These are phyloP conservation scores for Pseudocercospora vitis DNA, from an alignment of 2,329 filamentous ascomycete genomes.

Conservation along the genomic window DNA sequence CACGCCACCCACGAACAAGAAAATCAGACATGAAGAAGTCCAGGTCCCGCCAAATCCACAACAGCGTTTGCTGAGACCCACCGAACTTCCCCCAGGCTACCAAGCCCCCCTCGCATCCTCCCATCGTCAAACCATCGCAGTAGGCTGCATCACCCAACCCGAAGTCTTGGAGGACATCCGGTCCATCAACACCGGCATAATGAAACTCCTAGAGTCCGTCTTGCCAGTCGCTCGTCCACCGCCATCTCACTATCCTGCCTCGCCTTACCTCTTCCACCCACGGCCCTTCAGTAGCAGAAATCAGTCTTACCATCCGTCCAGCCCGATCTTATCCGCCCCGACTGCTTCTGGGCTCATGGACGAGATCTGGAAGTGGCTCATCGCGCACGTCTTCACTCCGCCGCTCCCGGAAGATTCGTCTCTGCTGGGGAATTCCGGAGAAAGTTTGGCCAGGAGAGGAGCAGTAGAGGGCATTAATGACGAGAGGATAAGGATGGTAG, in stretches of 20 bases:
- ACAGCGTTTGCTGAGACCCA: background rate
- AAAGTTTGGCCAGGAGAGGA: too few relatives aligned
- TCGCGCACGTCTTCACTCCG: too few relatives aligned
- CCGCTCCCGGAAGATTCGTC: too few relatives aligned
- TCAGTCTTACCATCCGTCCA: too few relatives aligned
- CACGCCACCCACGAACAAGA: conserved; percentile 48
- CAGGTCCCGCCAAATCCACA: background rate
- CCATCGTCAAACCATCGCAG: background rate
- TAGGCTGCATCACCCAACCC: background rate
- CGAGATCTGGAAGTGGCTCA: too few relatives aligned
- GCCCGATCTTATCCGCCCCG: too few relatives aligned
- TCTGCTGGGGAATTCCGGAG: too few relatives aligned
- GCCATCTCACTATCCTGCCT: background rate
- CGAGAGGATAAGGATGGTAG: too few relatives aligned
- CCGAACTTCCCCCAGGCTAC: background rate
- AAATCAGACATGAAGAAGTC: background rate
- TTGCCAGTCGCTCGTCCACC: background rate
- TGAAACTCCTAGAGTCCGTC: background rate
- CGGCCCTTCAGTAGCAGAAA: too few relatives aligned
- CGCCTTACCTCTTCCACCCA: background rate
- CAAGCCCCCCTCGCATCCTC: background rate
- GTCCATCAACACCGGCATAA: background rate
- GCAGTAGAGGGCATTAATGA: too few relatives aligned
- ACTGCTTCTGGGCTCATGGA: too few relatives aligned
- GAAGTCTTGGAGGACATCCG: background rate